Base-by-base conservation (phyloP, 2,329 filamentous ascomycete species). In the Paracorniculantispora psalliotae region DNA sequence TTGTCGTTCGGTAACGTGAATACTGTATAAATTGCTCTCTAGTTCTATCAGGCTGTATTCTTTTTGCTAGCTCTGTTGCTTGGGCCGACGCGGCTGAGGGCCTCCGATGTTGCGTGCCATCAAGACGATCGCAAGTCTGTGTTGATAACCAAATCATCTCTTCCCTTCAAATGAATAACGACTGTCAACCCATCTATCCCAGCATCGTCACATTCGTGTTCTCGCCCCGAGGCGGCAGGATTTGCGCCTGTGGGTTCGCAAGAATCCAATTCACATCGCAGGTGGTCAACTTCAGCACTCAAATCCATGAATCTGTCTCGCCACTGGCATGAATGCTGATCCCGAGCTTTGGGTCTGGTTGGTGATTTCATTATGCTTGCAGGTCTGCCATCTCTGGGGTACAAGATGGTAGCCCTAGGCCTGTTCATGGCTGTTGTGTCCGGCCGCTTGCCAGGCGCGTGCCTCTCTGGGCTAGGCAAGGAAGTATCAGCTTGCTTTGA, bases 101-200 rank as follows among this genome's bases (percentile, higher is more conserved):
- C n/a, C n/a, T 33, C 30, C 6, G 12, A 33, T 6, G 30, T 12
- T 6, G 30, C 30, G 6, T 41, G 23, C 13, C n/a, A n/a, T 61
- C 26, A 37, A 60, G 30, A 23, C 9, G 23, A 62, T 6, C 64
- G 67, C 66, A 81, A 68, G 65, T 81, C 75, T 2, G 79, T 81
- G 57, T 79, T 79, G 64, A 82, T 77, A 49, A 81, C 74, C 64
- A 82, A 63, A 61, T 83, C 79, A 50, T 81, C 78, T 67, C 73
- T 78, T 47, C 75, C 73, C 63, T 68, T 76, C 64, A 79, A 68
- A 67, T 81, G 80, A 67, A 83, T 70, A 49, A 81, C 75, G 61
- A 81, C 77, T 6, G 79, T 82, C 54, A 82, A 65, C 12, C 79
- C 79, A 60, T 79, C 73, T 30, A 82, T 75, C 17, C 74, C 75